A percentile compares a stretch with the other conserved stretches of the same genome.
Evolutionary conservation across 2,329 filamentous ascomycete genomes (phyloP).

Genomic region (Hypoxylon sp.): DNA sequence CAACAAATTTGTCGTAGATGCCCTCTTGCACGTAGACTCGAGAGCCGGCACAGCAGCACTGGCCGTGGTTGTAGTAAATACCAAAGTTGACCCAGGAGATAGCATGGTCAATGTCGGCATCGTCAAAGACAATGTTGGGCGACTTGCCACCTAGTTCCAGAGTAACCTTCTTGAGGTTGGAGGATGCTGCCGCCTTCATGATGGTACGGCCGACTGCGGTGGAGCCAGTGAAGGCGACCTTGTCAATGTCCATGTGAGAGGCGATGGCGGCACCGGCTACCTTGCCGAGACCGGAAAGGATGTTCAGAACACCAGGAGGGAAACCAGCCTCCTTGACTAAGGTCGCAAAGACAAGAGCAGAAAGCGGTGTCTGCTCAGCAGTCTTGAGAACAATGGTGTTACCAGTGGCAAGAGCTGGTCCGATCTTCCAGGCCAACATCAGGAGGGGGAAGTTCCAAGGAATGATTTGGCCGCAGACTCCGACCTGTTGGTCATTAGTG

Average conservation of each 20-base stretch:
- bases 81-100: slow-evolving; percentile 83
- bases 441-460: slow-evolving; percentile 90
- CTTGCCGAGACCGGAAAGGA: slow-evolving; percentile 83
- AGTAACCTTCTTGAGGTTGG: slow-evolving; percentile 86
- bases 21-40: slow-evolving; percentile 88
- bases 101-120: slow-evolving; percentile 81
- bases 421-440: slow-evolving; percentile 88
- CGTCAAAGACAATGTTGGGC: slow-evolving; percentile 83
- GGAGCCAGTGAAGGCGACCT: slow-evolving; percentile 85
- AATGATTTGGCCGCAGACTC: slow-evolving; percentile 82
- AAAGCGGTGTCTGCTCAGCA: slow-evolving; percentile 81
- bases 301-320: slow-evolving; percentile 81
- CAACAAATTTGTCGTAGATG: slow-evolving; percentile 89
- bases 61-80: slow-evolving; percentile 75
- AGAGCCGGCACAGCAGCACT: slow-evolving; percentile 80
- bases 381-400: slow-evolving; percentile 81
- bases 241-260: slow-evolving; percentile 83
- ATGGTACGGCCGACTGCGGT: slow-evolving; percentile 79
- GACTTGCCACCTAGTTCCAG: slow-evolving; percentile 85
- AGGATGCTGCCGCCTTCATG: slow-evolving; percentile 82
- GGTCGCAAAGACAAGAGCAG: slow-evolving; percentile 72
- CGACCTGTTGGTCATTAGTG: slow-evolving; percentile 40
- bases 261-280: slow-evolving; percentile 81
- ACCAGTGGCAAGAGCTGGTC: slow-evolving; percentile 77
- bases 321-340: slow-evolving; percentile 82